Conservation (phyloP, 768 basidiomycete species). For the Trametes coccinea region DNA sequence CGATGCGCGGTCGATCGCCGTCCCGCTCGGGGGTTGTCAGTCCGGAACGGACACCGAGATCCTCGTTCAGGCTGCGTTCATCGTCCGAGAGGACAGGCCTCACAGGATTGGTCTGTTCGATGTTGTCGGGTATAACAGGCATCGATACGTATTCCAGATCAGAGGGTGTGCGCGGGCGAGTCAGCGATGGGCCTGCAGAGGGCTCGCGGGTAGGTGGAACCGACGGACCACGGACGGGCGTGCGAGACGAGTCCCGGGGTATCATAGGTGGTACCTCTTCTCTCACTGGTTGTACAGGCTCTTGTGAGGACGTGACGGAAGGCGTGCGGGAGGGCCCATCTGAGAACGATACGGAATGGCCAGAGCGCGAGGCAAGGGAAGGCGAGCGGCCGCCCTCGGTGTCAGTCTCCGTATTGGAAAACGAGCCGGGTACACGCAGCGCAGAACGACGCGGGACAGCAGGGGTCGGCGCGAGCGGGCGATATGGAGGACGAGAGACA, state of each 20-base stretch:
- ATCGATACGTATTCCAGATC: conserved; percentile 30
- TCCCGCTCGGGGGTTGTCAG: conserved; percentile 27
- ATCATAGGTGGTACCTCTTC: not conserved
- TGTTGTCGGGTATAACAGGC: conserved; percentile 26
- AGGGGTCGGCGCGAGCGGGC: conserved; percentile 1
- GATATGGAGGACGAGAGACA: not conserved
- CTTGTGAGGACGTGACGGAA: conserved; percentile 18
- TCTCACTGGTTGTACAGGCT: conserved; percentile 4
- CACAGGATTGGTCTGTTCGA: conserved; percentile 5
- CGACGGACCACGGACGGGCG: not conserved
- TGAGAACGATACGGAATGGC: conserved; percentile 3
- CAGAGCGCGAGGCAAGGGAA: conserved; percentile 3
- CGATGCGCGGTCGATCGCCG: conserved; percentile 16
- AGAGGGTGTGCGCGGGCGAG: conserved; percentile 23
- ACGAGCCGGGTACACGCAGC: conserved; percentile 29
- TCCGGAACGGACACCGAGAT: conserved; percentile 9
- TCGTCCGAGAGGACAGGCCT: conserved; percentile 14
- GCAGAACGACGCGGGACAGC: conserved; percentile 24
- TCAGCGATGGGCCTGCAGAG: not conserved
- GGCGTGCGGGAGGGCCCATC: conserved; percentile 6
- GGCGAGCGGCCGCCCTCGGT: conserved; percentile 11
- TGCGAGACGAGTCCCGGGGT: not conserved
- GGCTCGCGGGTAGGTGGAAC: not conserved
- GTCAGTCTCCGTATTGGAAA: conserved; percentile 26
- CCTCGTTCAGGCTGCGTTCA: conserved; percentile 18